A percentile compares a stretch with the other conserved stretches of the same genome.
Evolutionary conservation across 805 yeast genomes (phyloP).

Genomic region (Yarrowia yakushimensis): DNA sequence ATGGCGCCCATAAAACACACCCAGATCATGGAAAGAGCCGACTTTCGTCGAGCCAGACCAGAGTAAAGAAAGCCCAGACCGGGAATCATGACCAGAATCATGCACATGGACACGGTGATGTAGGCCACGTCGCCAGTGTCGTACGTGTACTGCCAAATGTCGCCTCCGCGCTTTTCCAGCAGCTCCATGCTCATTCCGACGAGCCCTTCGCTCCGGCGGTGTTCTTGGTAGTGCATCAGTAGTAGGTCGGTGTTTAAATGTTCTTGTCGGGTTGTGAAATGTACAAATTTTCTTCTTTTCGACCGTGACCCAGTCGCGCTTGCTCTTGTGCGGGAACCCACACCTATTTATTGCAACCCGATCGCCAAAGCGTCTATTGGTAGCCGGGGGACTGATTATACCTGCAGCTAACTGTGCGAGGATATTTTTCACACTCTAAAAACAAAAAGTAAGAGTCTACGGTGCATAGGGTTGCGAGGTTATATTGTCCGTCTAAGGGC

Average conservation of each 20-base stretch:
- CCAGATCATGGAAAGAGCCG: constrained; percentile 86
- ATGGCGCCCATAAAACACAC: constrained; percentile 68
- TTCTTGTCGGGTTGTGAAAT: not conserved
- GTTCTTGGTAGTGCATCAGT: constrained; percentile 17
- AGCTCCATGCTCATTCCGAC: not conserved
- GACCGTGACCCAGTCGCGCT: constrained; percentile 8
- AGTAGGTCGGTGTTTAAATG: not conserved
- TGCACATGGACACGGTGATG: constrained; percentile 39
- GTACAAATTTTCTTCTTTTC: not conserved
- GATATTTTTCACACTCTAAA: constrained; percentile 6
- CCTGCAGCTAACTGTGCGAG: constrained; percentile 20
- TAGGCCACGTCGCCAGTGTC: constrained; percentile 42
- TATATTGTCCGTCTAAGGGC: not conserved
- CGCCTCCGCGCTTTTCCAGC: constrained; percentile 3
- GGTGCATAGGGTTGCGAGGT: not conserved
- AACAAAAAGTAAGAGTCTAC: not conserved
- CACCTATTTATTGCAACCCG: constrained; percentile 18
- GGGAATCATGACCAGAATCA: constrained; percentile 90
- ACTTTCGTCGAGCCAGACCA: constrained; percentile 84
- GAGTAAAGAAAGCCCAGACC: constrained; percentile 91
- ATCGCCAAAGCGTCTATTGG: constrained; percentile 22
- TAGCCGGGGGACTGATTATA: constrained; percentile 20
- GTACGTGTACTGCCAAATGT: constrained; percentile 30
- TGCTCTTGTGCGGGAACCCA: constrained; percentile 11
- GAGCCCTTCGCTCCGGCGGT: constrained; percentile 19